Evolutionary conservation across 1,284 basidiomycete species (phyloP).

Genomic region (Neolentinus lepideus): DNA sequence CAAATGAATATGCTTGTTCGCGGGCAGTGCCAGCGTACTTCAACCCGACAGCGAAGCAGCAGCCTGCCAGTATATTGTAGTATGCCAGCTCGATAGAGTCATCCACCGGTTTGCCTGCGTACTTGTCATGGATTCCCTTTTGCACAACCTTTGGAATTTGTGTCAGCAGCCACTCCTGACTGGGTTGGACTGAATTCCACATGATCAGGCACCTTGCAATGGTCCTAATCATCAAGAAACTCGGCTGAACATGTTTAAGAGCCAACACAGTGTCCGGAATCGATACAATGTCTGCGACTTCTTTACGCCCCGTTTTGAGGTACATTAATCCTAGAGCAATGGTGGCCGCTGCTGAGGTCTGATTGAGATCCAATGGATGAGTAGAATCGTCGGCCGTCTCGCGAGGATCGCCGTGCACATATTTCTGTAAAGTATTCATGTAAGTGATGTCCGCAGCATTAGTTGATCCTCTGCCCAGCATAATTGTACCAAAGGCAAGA

Average conservation of each 20-base stretch:
- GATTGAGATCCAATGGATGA: constrained; percentile 69
- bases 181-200: constrained; percentile 77
- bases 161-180: constrained; percentile 69
- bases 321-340: constrained; percentile 92
- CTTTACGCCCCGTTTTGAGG: constrained; percentile 75
- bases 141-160: constrained; percentile 72
- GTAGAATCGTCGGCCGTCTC: constrained; percentile 28
- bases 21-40: constrained; percentile 92
- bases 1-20: constrained; percentile 77
- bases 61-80: constrained; percentile 84
- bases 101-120: constrained; percentile 49
- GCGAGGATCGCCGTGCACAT: constrained; percentile 64
- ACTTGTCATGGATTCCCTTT: constrained; percentile 45
- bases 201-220: constrained; percentile 79
- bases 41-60: constrained; percentile 86
- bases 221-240: constrained; percentile 78
- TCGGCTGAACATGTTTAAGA: constrained; percentile 84
- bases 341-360: constrained; percentile 87
- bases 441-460: constrained; percentile 72
- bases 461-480: constrained; percentile 81
- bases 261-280: constrained; percentile 77
- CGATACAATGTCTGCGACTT: constrained; percentile 79
- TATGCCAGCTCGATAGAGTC: constrained; percentile 82
- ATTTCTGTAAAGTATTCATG: constrained; percentile 56
- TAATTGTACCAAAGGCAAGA: constrained; percentile 91